These are phyloP conservation scores for Solanum paucissectum DNA, from an alignment of 257 asterid genomes.

Conservation along the genomic window DNA sequence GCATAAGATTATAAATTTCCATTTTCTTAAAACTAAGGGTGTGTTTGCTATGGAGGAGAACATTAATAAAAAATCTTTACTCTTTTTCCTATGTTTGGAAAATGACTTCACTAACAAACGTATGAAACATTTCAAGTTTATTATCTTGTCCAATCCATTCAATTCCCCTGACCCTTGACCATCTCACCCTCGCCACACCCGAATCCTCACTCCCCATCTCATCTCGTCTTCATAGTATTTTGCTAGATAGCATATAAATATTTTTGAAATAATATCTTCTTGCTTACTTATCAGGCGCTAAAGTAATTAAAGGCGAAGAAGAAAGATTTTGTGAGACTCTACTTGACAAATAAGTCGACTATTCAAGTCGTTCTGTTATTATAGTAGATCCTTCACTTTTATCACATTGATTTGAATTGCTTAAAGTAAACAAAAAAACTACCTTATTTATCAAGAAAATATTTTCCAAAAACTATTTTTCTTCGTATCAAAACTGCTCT, in stretches of 20 bases:
- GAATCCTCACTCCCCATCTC: not conserved
- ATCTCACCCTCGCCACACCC: not conserved
- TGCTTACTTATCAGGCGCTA: rapidly evolving
- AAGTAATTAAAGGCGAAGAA: rapidly evolving
- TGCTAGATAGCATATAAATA: not conserved
- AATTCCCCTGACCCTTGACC: not conserved
- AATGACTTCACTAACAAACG: no score
- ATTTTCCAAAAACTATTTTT: rapidly evolving
- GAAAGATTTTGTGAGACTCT: not conserved
- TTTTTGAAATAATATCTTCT: rapidly evolving
- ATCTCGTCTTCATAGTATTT: not conserved
- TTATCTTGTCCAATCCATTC: not conserved
- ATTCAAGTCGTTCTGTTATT: not conserved
- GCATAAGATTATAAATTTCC: rapidly evolving
- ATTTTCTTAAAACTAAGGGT: no score
- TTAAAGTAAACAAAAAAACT: no score
- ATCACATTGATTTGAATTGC: rapidly evolving
- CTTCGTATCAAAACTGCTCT: not conserved
- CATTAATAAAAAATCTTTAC: not conserved
- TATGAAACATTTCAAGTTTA: no score
- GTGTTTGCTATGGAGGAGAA: not conserved
- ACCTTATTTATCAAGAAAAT: no score
- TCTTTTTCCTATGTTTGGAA: not conserved
- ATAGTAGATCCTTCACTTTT: not conserved
- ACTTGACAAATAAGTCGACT: rapidly evolving